Base-by-base conservation (phyloP, 495 filamentous ascomycete genomes). In the Xylaria palmicola region DNA sequence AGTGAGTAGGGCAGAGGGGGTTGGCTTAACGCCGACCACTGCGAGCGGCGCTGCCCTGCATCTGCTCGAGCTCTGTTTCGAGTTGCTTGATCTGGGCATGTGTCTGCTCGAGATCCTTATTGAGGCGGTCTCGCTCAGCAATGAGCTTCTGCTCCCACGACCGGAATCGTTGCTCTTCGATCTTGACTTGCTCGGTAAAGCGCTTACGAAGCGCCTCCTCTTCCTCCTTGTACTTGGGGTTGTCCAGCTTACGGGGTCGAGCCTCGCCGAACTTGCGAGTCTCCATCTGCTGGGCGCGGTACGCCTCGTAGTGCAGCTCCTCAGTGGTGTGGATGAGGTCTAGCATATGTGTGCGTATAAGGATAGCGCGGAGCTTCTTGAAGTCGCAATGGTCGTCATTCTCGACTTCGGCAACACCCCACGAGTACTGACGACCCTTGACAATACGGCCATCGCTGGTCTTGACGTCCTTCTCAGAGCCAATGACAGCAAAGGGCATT, bases 141-240 rank as follows among this genome's bases (percentile, higher is more conserved):
- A 98, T 98, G 75, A 98, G 87, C 83, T 98, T 98, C 86, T 98
- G 95, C 81, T 98, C 94, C 94, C 94, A 98, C 81, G 94, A 88
- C 77, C 95, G 85, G 88, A 98, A 98, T 57, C 94, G 86, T 78
- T 96, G 90, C 79, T 98, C 94, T 82, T 98, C 94, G 69, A 97
- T 90, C 88, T 98, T 98, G 80, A 98, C 94, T 76, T 98, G 95
- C 81, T 98, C 94, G 64, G 94, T 98, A 81, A 98, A 98, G 63
- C 94, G 86, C 89, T 98, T 98, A 75, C 94, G 87, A 65, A 98
- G 83, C 64, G 88, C 90, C 83, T 98, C 94, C 71, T 98, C 94
- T 76, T 98, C 94, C 75, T 98, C 94, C 84, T 98, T 98, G 87
- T 98, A 98, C 85, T 98, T 98, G 77, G 94, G 94, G 82, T 98